Percentiles rank a stretch among this genome's conserved stretches.
phyloP scores from a whole-genome alignment of 148 eudicot species.

The Euryodendron excelsum region DNA sequence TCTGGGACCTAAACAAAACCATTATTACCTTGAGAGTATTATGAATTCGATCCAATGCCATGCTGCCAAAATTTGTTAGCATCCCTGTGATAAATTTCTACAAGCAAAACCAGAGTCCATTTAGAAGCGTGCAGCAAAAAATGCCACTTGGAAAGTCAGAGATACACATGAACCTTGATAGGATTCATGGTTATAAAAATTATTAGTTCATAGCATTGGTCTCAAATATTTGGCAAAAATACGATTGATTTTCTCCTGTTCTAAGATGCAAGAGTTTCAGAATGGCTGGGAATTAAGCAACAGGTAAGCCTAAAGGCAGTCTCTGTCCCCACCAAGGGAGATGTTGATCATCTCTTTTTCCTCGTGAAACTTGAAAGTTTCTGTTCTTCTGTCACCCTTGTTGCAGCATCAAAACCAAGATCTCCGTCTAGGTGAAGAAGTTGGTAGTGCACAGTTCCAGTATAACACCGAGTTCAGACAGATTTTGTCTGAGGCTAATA shows the following conservation, averaged over 20 bases:
- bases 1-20: background rate
- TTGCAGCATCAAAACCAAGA: no score
- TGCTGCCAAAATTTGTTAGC: slow-evolving; percentile 96
- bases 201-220: background rate
- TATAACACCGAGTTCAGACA: no score
- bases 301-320: background rate
- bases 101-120: slow-evolving; percentile 28
- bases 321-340: background rate
- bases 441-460: no score
- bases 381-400: no score
- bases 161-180: background rate
- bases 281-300: background rate
- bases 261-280: background rate
- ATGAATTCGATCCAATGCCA: slow-evolving; percentile 90
- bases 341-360: background rate
- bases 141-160: background rate
- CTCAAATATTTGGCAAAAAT: background rate
- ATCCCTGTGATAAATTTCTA: slow-evolving; percentile 94
- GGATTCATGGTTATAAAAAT: background rate
- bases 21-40: slow-evolving; percentile 83
- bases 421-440: no score
- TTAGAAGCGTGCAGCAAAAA: background rate
- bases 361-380: no score
- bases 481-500: no score
- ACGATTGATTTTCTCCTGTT: background rate